Evolutionary conservation across 257 asterid species (phyloP), one percentile per base, ranked within the genome.

Genomic region (Ballota nigra): DNA sequence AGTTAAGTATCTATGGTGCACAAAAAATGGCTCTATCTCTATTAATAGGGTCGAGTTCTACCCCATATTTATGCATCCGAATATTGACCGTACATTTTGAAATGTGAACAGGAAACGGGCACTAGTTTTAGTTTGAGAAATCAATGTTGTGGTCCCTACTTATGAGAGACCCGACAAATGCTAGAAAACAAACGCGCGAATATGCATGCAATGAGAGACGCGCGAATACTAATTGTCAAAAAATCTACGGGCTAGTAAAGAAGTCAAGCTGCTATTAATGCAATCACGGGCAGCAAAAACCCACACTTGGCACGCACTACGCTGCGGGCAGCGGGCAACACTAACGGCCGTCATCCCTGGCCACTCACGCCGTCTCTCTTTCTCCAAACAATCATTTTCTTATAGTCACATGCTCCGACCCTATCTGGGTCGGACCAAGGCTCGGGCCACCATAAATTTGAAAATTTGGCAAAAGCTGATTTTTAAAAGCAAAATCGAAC

Each of bases 391-490:
- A 51, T 73, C 65, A 33, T 71, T 43, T 45, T 51, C 70, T 74
- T 51, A 75, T 49, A 40, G 40, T 18, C 19, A 67, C 55, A 40
- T 51, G 24, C 31, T 38, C 87, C 87, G 68, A 75, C 69, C 80
- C 89, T 26, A 28, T 65, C 24, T 73, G 92, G 70, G 15, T 75
- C 72, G 81, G 88, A 70, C 63, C 57, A 23, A 81, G 95, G 82
- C 45, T 76, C 84, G 95, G 87, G 36, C 68, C 75, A 71, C 78
- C 28, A 52, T 6, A 53, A 66, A 23, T 34, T 63, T 16, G 65
- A 68, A 66, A 78, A 74, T 51, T 15, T 31, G 0, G 76, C 76
- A 81, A 83, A 79, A 81, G 79, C 80, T 58, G 76, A 67, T 52
- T 18, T 60, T 18, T 60, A 82, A 63, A 79, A 80, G 78, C 69